phyloP scores from a whole-genome alignment of 192 early-diverging fungal species.

The Thamnidium elegans region DNA sequence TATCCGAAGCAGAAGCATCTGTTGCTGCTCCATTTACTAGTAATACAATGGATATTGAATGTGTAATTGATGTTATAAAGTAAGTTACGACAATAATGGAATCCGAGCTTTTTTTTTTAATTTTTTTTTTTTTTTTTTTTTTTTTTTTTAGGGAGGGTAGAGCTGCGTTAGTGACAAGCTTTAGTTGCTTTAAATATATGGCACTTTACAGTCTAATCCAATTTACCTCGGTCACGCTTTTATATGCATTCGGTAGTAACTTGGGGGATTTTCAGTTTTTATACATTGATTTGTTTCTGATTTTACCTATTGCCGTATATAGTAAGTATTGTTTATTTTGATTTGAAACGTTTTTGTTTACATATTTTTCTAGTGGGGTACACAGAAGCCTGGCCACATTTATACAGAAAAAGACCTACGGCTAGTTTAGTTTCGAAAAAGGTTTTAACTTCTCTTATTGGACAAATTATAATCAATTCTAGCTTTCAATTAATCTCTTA shows the following conservation, averaged over 20 bases:
- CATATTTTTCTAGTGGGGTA: conserved; percentile 70
- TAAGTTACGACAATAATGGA: conserved; percentile 24
- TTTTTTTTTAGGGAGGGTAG: conserved; percentile 72
- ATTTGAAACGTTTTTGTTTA: too few species aligned
- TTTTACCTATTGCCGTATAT: conserved; percentile 80
- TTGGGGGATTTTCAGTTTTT: conserved; percentile 96
- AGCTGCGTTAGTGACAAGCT: conserved; percentile 94
- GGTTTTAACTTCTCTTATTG: conserved; percentile 87
- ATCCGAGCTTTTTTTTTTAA: neutral
- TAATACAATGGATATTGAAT: conserved; percentile 83
- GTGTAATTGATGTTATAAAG: conserved; percentile 88
- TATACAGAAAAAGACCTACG: conserved; percentile 82
- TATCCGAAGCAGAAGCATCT: conserved; percentile 96
- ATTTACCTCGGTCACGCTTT: conserved; percentile 88
- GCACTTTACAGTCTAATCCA: conserved; percentile 96
- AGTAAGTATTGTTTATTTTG: conserved; percentile 40
- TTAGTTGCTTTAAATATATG: conserved; percentile 99
- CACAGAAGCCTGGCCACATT: conserved; percentile 69
- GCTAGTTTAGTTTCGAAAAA: conserved; percentile 87
- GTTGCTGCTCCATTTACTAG: conserved; percentile 98
- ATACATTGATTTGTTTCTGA: conserved; percentile 91
- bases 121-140: neutral
- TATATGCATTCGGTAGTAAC: conserved; percentile 86
- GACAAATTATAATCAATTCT: conserved; percentile 83
- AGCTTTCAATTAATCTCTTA: conserved; percentile 77